Evolutionary conservation across 805 yeast species (phyloP), one percentile per base, ranked within the genome.

Genomic region (Sporopachydermia lactativora): DNA sequence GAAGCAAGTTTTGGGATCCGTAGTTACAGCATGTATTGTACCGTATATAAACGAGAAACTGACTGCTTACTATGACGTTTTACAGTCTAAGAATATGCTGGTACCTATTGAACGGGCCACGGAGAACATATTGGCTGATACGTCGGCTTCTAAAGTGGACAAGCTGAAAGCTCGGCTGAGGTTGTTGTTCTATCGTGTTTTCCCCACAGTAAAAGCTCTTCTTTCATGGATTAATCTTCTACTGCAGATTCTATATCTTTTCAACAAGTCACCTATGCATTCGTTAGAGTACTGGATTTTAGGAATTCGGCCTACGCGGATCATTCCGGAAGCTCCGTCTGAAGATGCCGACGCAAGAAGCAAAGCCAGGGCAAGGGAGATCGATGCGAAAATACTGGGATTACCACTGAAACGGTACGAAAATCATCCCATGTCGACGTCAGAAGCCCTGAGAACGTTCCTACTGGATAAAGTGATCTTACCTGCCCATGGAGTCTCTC

Each of bases 31-130:
- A 8, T 24, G 31, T 2, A 77, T 81, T 1, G 51, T 75, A 1
- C 79, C 89, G 0, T 88, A 86, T 50, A 14, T 85, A 6, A 65
- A 61, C 40, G 86, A 77, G 47, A 85, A 84, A 52, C 60, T 81
- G 38, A 80, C 80, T 45, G 67, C 70, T 13, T 53, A 73, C 31
- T 76, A 75, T 52, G 89, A 82, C 42, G 62, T 68, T 37, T 62
- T 81, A 50, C 65, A 71, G 45, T 80, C 94, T 1, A 68, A 71
- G 42, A 67, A 68, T 38, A 57, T 78, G 16, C 62, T 81, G 38
- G 40, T 71, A 63, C 47, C 71, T 62, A 49, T 59, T 64, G 49
- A 50, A 42, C 37, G 3, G 18, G 39, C 14, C 15, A 15, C 13
- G 24, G 16, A 28, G 18, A 14, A 17, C 8, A 8, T 19, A 13